Base-by-base conservation (phyloP, 768 basidiomycete species). In the Macrolepiota albuminosa region DNA sequence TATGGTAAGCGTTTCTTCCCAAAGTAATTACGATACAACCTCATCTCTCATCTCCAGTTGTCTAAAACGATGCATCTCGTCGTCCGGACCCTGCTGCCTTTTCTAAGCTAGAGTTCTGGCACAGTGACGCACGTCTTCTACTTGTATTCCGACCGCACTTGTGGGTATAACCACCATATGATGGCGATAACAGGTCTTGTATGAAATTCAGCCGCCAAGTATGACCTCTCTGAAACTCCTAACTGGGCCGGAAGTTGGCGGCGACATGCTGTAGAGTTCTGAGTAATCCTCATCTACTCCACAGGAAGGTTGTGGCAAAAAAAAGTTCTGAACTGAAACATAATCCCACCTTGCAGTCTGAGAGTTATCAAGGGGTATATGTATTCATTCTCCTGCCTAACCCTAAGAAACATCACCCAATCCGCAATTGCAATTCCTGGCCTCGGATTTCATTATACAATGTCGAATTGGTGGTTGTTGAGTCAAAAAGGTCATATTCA, bases 201-300 rank as follows among this genome's bases (percentile, higher is more conserved):
- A 92, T 73, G 91, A 95, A 71, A 67, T 88, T 14, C 89, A 91
- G 66, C 89, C 89, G n/a, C 91, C 91, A 1, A 81, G 87, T 65
- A 78, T 84, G 36, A 93, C 91, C 13, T 91, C n/a, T n/a, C 78
- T 95, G 39, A 87, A 89, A 67, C 70, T 93, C 50, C 78, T 91
- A 69, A 84, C 86, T 18, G 79, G 81, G 4, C 91, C 89, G 0
- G 84, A 85, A 60, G 75, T 79, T 40, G 91, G 91, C 21, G 90
- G 90, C 24, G 91, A 93, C 66, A 93, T 89, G 0, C 78, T 91
- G 8, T 92, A 88, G 87, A 86, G 82, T 69, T 91, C 89, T 9
- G 89, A 89, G 86, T 85, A 70, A 67, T 3, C 81, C 7, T 11
- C 42, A 56, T 39, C 3, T 43, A 18, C 8, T 36, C 29, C 39